Conservation (phyloP, 192 early-diverging fungal genomes). For the Umbelopsis ramanniana region DNA sequence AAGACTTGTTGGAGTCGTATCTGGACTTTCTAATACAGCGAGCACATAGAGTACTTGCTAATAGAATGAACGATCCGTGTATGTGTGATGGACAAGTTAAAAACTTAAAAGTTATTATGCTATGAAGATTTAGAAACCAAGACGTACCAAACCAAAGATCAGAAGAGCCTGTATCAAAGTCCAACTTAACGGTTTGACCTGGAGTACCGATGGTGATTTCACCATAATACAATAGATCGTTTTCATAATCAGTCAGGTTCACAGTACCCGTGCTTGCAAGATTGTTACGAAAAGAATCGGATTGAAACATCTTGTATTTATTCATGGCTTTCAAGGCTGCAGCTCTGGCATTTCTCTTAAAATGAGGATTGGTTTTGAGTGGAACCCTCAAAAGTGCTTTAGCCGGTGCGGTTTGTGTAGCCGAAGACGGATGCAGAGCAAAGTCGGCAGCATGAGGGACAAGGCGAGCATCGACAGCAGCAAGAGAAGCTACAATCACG, state of each 20-base stretch:
- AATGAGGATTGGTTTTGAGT: constrained; percentile 26
- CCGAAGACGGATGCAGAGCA: neutral
- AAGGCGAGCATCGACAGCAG: constrained; percentile 23
- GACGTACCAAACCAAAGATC: constrained; percentile 55
- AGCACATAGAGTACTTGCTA: constrained; percentile 43
- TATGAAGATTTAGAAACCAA: neutral
- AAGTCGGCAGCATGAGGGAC: neutral
- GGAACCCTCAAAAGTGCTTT: constrained; percentile 14
- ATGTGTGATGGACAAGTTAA: neutral
- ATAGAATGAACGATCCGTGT: neutral
- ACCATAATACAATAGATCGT: constrained; percentile 59
- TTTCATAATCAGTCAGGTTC: constrained; percentile 16
- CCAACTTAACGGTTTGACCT: constrained; percentile 60
- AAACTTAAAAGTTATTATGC: neutral
- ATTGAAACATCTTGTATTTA: constrained; percentile 26
- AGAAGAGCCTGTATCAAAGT: constrained; percentile 64
- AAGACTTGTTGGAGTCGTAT: constrained; percentile 56
- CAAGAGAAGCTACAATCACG: constrained; percentile 10
- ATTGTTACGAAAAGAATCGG: neutral
- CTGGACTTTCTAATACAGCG: constrained; percentile 44
- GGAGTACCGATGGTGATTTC: constrained; percentile 58
- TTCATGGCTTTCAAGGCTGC: constrained; percentile 28
- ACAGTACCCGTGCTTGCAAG: neutral
- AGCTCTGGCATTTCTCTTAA: constrained; percentile 37
- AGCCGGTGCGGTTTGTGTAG: neutral